Percentiles rank a stretch among this genome's conserved stretches.
Conservation (phyloP, 768 basidiomycete species). For the Boletus sp. region DNA sequence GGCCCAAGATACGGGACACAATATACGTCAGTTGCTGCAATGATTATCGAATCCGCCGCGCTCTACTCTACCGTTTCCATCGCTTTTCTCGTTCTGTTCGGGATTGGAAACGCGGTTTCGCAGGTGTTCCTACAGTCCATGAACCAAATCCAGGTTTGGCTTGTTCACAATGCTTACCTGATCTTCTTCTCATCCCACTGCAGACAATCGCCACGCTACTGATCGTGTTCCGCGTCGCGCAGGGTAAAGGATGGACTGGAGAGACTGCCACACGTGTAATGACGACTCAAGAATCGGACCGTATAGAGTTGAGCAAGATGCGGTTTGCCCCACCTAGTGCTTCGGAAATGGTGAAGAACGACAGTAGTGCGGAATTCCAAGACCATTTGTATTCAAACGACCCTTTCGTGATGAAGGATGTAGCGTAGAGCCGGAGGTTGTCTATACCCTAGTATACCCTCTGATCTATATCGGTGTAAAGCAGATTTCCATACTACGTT, state of each 20-base stretch:
- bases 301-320: not conserved
- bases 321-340: not conserved
- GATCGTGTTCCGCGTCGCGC: constrained; percentile 5
- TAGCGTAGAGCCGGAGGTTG: no score
- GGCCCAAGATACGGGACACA: constrained; percentile 20
- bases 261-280: constrained; percentile 1
- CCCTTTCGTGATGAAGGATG: not conserved
- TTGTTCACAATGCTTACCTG: not conserved
- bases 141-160: constrained; percentile 26
- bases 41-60: constrained; percentile 35
- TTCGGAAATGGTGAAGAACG: not conserved
- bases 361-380: not conserved
- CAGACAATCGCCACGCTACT: constrained; percentile 4
- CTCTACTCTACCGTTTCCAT: constrained; percentile 27
- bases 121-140: constrained; percentile 30
- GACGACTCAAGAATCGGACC: not conserved
- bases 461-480: no score
- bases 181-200: not conserved
- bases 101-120: constrained; percentile 16
- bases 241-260: constrained; percentile 5
- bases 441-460: no score
- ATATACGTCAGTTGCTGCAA: constrained; percentile 33
- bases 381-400: not conserved
- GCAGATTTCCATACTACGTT: no score
- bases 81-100: constrained; percentile 31